A percentile compares a stretch with the other conserved stretches of the same genome.
These are phyloP conservation scores for Rhizophagus clarus DNA, from an alignment of 192 early-diverging fungal species.

Conservation along the genomic window DNA sequence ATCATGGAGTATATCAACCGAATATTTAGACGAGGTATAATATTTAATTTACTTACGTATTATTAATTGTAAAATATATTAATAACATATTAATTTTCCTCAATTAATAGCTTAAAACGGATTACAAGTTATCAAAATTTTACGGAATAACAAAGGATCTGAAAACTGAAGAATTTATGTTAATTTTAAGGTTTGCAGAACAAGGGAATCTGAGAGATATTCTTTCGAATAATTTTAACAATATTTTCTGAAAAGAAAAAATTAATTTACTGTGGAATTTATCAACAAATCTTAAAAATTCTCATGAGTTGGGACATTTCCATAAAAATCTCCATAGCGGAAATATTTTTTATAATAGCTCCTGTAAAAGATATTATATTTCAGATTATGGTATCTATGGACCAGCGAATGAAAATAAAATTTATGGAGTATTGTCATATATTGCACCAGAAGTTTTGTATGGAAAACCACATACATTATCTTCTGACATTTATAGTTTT, in stretches of 20 bases:
- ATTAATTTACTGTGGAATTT: not conserved
- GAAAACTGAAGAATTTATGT: not conserved
- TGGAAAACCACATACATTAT: constrained; percentile 33
- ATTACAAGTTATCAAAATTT: not conserved
- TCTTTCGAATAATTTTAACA: not conserved
- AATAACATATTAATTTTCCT: no score
- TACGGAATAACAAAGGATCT: not conserved
- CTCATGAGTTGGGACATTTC: not conserved
- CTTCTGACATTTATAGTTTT: constrained; percentile 42
- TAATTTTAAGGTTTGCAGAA: not conserved
- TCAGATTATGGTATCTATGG: constrained; percentile 42
- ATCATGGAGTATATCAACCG: no score
- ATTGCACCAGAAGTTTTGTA: constrained; percentile 40
- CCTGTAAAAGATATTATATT: constrained; percentile 12
- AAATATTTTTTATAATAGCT: no score
- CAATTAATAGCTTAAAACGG: no score
- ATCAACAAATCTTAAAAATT: not conserved
- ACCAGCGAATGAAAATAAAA: constrained; percentile 37
- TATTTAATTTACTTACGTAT: no score
- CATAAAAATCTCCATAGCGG: constrained; percentile 1
- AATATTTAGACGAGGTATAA: no score
- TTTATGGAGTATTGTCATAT: constrained; percentile 42
- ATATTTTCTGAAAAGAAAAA: not conserved
- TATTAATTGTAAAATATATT: no score
- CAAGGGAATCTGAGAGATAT: not conserved